Conservation (phyloP, 1,284 basidiomycete species). For the Puccinia polysora region DNA sequence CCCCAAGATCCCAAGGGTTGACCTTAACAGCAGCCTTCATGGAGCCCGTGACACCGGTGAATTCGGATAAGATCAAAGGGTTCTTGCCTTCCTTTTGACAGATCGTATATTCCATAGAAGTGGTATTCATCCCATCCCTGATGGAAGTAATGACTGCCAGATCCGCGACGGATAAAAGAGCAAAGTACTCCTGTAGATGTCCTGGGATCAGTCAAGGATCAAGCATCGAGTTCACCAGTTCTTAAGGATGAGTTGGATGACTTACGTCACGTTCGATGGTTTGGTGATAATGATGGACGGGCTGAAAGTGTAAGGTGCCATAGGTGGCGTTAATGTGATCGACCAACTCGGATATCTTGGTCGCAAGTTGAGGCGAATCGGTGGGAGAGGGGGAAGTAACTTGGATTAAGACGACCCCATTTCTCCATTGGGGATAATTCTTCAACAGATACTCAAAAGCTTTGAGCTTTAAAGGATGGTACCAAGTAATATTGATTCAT, state of each 20-base stretch:
- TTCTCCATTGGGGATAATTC: constrained; percentile 92
- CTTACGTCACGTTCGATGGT: constrained; percentile 65
- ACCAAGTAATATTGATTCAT: not conserved
- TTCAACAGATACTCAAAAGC: constrained; percentile 92
- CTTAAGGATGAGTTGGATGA: not conserved
- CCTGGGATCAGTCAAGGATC: not conserved
- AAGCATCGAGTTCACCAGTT: constrained; percentile 4
- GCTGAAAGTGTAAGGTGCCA: constrained; percentile 89
- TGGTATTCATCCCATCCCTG: constrained; percentile 98
- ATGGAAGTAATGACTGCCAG: constrained; percentile 92
- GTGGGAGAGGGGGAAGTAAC: constrained; percentile 93
- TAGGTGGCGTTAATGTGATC: constrained; percentile 96
- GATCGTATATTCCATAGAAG: constrained; percentile 91
- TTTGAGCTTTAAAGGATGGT: constrained; percentile 61
- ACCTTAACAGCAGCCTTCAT: constrained; percentile 73
- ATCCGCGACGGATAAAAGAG: constrained; percentile 88
- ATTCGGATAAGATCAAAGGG: constrained; percentile 87
- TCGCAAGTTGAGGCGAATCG: constrained; percentile 88
- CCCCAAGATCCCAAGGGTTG: constrained; percentile 76
- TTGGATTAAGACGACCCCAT: constrained; percentile 63
- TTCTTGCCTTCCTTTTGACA: constrained; percentile 78
- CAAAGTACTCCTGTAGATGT: constrained; percentile 77
- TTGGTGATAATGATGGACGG: constrained; percentile 99
- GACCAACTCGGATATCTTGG: constrained; percentile 89
- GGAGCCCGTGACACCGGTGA: constrained; percentile 89